Evolutionary conservation across 495 filamentous ascomycete genomes (phyloP).

Genomic region (Immersiella caudata): DNA sequence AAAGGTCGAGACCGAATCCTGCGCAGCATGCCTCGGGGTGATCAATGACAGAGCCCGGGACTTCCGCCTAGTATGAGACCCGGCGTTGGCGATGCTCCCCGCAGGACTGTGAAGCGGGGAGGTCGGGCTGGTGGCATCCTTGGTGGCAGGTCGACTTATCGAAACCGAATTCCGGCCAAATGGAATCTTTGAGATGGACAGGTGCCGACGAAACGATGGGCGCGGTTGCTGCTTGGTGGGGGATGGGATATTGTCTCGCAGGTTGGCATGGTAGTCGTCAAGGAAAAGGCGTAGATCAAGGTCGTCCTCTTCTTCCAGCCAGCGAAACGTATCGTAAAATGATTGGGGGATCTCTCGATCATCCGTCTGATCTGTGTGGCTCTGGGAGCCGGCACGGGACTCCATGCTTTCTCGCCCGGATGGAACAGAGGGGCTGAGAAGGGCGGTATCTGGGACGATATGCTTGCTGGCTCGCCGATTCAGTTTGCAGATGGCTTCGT

Average conservation of each 20-base stretch:
- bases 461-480: conserved; percentile 46
- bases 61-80: conserved; percentile 45
- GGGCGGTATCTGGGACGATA: conserved; percentile 35
- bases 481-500: conserved; percentile 64
- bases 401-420: conserved; percentile 42
- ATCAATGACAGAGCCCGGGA: conserved; percentile 55
- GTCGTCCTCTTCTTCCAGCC: conserved; percentile 78
- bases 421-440: conserved; percentile 32
- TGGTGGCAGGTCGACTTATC: conserved; percentile 46
- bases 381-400: conserved; percentile 33
- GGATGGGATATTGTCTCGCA: conserved; percentile 44
- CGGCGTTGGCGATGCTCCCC: conserved; percentile 28
- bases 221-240: conserved; percentile 43
- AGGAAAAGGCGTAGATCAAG: conserved; percentile 68
- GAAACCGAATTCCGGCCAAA: conserved; percentile 56
- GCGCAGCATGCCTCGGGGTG: conserved; percentile 48
- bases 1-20: conserved; percentile 58
- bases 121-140: conserved; percentile 38
- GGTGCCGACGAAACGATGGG: conserved; percentile 55
- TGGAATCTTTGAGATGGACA: conserved; percentile 58
- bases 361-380: conserved; percentile 45
- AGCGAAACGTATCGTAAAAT: conserved; percentile 72
- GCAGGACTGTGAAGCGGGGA: conserved; percentile 41
- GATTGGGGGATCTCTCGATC: conserved; percentile 40
- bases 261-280: conserved; percentile 57